Evolutionary conservation across 2,329 filamentous ascomycete genomes (phyloP).

Genomic region (Shiraia bambusicola): DNA sequence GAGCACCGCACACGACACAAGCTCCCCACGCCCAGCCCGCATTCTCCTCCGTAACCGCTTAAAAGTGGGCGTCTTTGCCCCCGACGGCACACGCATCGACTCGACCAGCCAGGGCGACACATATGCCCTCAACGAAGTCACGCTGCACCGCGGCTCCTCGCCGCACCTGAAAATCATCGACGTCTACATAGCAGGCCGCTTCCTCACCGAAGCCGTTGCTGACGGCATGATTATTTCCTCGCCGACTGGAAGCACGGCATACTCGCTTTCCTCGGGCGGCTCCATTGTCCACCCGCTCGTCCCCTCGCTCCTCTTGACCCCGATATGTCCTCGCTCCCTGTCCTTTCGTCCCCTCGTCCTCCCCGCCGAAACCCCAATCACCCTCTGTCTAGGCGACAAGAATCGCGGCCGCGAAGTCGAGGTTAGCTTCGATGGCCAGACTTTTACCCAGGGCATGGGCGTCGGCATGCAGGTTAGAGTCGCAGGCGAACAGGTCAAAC

Average conservation of each 20-base stretch:
- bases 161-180: constrained; percentile 91
- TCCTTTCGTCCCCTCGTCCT: constrained; percentile 90
- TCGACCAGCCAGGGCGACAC: constrained; percentile 43
- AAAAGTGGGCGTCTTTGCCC: constrained; percentile 80
- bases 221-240: constrained; percentile 95
- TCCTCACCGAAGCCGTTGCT: constrained; percentile 89
- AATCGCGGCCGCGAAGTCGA: constrained; percentile 53
- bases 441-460: constrained; percentile 46
- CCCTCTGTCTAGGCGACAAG: constrained; percentile 72
- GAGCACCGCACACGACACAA: constrained; percentile 68
- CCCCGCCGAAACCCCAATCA: constrained; percentile 81
- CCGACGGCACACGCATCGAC: constrained; percentile 57
- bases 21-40: constrained; percentile 70
- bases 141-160: constrained; percentile 85
- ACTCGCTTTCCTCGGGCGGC: constrained; percentile 88
- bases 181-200: constrained; percentile 84
- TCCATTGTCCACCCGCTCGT: constrained; percentile 94
- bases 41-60: constrained; percentile 85
- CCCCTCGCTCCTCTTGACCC: constrained; percentile 82
- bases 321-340: constrained; percentile 88
- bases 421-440: constrained; percentile 53
- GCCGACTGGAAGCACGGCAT: constrained; percentile 92
- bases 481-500: constrained; percentile 74
- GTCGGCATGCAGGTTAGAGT: constrained; percentile 73
- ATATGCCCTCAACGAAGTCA: constrained; percentile 90